A percentile compares a stretch with the other conserved stretches of the same genome.
Evolutionary conservation across 2,329 filamentous ascomycete species (phyloP).

Genomic region (Pyrenophora teres): DNA sequence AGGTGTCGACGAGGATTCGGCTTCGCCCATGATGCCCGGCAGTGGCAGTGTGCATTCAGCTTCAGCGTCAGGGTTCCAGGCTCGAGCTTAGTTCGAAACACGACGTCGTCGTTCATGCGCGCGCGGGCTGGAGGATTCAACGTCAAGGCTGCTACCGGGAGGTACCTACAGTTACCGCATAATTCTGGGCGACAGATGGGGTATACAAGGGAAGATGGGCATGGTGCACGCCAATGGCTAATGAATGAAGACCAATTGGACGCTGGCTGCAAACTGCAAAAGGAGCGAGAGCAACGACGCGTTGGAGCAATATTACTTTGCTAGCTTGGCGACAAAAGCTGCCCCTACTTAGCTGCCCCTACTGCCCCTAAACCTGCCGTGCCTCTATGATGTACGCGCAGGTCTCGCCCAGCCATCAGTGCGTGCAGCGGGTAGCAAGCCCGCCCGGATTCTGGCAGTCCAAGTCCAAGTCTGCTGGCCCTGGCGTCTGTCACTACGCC

Average conservation of each 20-base stretch:
- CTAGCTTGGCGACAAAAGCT: constrained; percentile 27
- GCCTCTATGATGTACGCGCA: constrained; percentile 27
- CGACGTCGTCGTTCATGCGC: constrained; percentile 24
- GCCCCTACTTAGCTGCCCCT: constrained; percentile 24
- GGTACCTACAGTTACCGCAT: constrained; percentile 34
- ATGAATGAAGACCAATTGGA: constrained; percentile 21
- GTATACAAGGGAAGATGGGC: constrained; percentile 13
- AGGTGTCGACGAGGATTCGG: constrained; percentile 47
- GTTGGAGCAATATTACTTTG: constrained; percentile 26
- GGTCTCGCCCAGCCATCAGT: constrained; percentile 18
- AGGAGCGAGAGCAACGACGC: constrained; percentile 28
- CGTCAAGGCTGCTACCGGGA: neutral
- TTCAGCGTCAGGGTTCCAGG: constrained; percentile 20
- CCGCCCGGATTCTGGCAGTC: constrained; percentile 6
- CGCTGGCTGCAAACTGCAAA: constrained; percentile 28
- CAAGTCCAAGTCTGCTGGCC: neutral
- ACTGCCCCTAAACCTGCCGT: constrained; percentile 28
- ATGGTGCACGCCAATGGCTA: constrained; percentile 16
- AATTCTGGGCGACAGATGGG: constrained; percentile 18
- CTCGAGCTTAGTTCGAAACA: constrained; percentile 25
- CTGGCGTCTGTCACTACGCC: constrained; percentile 13
- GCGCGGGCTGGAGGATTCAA: constrained; percentile 9
- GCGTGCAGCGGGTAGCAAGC: constrained; percentile 25
- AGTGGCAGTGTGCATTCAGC: constrained; percentile 1
- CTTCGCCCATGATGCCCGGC: constrained; percentile 38